Evolutionary conservation across 208 protist species (phyloP).

Genomic region (Tritrichomonas foetus): DNA sequence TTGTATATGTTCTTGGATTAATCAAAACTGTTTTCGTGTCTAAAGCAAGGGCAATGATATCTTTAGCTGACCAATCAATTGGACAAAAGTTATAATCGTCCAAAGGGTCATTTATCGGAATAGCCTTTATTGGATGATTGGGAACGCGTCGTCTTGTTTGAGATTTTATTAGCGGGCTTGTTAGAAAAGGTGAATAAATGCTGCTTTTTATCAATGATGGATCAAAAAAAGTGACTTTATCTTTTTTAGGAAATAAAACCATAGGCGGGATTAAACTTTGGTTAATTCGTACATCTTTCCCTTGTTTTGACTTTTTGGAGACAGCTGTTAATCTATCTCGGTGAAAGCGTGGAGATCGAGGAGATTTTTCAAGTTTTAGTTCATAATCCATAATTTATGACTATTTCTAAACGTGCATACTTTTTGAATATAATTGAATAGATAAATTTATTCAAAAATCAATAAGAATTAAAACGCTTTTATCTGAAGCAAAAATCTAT

Average conservation of each 20-base stretch:
- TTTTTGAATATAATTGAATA: not conserved
- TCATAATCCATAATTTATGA: conserved; percentile 2
- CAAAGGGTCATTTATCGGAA: not conserved
- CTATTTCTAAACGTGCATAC: not conserved
- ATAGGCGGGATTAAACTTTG: too few species aligned
- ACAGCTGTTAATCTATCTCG: not conserved
- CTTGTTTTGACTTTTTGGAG: not conserved
- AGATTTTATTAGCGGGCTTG: too few species aligned
- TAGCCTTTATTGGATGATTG: not conserved
- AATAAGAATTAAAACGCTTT: too few species aligned
- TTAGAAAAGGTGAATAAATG: too few species aligned
- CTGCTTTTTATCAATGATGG: too few species aligned
- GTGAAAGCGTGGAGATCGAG: not conserved
- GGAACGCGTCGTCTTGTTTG: too few species aligned
- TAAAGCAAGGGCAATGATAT: not conserved
- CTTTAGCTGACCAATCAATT: not conserved
- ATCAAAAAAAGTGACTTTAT: too few species aligned
- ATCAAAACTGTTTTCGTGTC: not conserved
- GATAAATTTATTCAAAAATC: not conserved
- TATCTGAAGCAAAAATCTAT: too few species aligned
- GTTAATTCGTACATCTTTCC: not conserved
- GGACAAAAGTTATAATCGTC: not conserved
- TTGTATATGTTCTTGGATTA: not conserved
- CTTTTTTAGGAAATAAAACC: too few species aligned
- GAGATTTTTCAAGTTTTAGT: not conserved